These are phyloP conservation scores for Colletotrichum truncatum DNA, from an alignment of 2,329 filamentous ascomycete genomes.

Conservation along the genomic window DNA sequence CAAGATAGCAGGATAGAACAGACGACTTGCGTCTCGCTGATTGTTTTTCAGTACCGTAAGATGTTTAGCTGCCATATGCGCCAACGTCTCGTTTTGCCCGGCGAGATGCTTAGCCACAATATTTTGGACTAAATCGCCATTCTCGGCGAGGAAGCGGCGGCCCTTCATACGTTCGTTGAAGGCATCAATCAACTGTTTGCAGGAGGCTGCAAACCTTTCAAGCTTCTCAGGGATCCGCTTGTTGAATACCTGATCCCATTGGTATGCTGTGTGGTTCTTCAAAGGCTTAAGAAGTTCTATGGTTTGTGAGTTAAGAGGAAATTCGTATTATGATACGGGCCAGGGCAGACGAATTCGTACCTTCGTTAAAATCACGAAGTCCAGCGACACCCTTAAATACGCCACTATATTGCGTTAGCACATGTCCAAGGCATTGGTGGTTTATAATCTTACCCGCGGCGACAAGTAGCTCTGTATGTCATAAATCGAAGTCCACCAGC, in stretches of 20 bases:
- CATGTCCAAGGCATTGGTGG: background rate
- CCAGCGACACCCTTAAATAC: slow-evolving; percentile 9
- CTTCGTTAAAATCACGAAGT: slow-evolving; percentile 16
- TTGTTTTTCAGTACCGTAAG: background rate
- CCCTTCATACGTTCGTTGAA: slow-evolving; percentile 1
- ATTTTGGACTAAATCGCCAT: background rate
- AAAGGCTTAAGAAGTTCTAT: slow-evolving; percentile 37
- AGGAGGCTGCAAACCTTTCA: background rate
- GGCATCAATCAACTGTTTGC: background rate
- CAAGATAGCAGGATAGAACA: background rate
- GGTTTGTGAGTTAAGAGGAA: background rate
- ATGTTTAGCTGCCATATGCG: background rate
- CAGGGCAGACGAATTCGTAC: background rate
- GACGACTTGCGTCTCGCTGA: slow-evolving; percentile 34
- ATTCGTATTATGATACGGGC: too few relatives aligned
- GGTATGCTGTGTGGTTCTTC: slow-evolving; percentile 19
- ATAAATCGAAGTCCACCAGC: slow-evolving; percentile 32
- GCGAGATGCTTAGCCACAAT: background rate
- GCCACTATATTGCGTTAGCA: background rate
- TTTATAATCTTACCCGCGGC: slow-evolving; percentile 50
- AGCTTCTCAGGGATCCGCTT: slow-evolving; percentile 29
- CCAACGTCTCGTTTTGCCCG: background rate
- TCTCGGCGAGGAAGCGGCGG: slow-evolving; percentile 7
- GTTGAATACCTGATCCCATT: slow-evolving; percentile 39
- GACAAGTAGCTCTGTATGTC: slow-evolving; percentile 47